Conservation (phyloP, 768 basidiomycete genomes). For the Leccinum disarticulatum region DNA sequence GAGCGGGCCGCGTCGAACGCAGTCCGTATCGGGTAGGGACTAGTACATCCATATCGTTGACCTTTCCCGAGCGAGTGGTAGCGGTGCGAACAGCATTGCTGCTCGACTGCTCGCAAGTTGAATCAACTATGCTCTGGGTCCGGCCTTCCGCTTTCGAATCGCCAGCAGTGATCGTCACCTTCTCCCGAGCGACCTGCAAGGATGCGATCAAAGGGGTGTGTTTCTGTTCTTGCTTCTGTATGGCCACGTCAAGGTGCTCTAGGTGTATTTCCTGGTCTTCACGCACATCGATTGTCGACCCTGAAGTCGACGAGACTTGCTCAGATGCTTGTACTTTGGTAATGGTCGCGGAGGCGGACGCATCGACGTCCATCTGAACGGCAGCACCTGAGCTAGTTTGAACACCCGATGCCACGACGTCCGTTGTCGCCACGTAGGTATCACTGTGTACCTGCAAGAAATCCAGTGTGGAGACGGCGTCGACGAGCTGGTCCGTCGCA, state of each 20-base stretch:
- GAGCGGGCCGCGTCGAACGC: too few relatives aligned
- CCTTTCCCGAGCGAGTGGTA: not conserved
- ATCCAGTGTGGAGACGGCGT: not conserved
- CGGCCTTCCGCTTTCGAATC: not conserved
- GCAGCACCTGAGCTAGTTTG: not conserved
- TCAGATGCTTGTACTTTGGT: not conserved
- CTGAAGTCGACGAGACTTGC: not conserved
- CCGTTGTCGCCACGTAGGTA: not conserved
- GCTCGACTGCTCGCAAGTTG: not conserved
- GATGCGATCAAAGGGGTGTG: not conserved
- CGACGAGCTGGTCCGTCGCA: not conserved
- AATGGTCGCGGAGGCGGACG: too few relatives aligned
- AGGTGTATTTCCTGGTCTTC: not conserved
- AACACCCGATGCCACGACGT: not conserved
- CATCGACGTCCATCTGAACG: not conserved
- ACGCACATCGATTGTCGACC: not conserved
- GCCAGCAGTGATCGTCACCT: not conserved
- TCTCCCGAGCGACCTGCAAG: not conserved
- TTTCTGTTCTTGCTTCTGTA: too few relatives aligned
- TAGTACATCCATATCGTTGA: not conserved
- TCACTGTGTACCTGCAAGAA: not conserved
- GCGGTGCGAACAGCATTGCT: not conserved
- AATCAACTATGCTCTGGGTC: not conserved
- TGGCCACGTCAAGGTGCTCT: not conserved
- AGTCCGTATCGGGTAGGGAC: too few relatives aligned